These are phyloP conservation scores for Graphiopsis chlorocephala DNA, from an alignment of 2,329 filamentous ascomycete species.

Conservation along the genomic window DNA sequence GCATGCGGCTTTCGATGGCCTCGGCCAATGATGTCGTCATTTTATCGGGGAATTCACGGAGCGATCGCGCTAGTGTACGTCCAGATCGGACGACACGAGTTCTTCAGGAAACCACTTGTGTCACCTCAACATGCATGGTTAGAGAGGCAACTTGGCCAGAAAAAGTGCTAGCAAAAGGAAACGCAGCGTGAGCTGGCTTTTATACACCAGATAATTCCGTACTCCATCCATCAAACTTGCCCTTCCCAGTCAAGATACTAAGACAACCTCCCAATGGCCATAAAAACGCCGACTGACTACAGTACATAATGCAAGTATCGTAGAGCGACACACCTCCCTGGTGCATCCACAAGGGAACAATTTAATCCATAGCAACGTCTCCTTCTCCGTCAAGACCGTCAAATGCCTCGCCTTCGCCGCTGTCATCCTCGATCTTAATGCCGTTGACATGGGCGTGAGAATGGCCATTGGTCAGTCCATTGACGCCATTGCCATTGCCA, in stretches of 20 bases:
- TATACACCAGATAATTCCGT: slow-evolving; percentile 3
- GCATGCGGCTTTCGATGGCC: slow-evolving; percentile 1
- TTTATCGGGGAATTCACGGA: background rate
- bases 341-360: background rate
- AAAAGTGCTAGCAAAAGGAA: background rate
- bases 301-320: slow-evolving; percentile 4
- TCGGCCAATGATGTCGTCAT: slow-evolving; percentile 6
- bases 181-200: slow-evolving; percentile 3
- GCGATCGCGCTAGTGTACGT: background rate
- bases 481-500: slow-evolving; percentile 12
- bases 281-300: slow-evolving; percentile 14
- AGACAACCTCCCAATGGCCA: background rate
- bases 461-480: slow-evolving; percentile 14
- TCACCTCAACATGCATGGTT: background rate
- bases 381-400: slow-evolving; percentile 19
- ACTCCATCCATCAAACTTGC: background rate
- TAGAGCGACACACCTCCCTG: background rate
- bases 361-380: slow-evolving; percentile 22
- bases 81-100: background rate
- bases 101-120: background rate
- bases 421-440: slow-evolving; percentile 15
- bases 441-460: slow-evolving; percentile 12
- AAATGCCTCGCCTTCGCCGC: slow-evolving; percentile 17
- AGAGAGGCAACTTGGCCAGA: background rate
- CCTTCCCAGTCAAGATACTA: background rate